Evolutionary conservation across 2,329 filamentous ascomycete species (phyloP).

Genomic region (Leptosphaerulina australis): DNA sequence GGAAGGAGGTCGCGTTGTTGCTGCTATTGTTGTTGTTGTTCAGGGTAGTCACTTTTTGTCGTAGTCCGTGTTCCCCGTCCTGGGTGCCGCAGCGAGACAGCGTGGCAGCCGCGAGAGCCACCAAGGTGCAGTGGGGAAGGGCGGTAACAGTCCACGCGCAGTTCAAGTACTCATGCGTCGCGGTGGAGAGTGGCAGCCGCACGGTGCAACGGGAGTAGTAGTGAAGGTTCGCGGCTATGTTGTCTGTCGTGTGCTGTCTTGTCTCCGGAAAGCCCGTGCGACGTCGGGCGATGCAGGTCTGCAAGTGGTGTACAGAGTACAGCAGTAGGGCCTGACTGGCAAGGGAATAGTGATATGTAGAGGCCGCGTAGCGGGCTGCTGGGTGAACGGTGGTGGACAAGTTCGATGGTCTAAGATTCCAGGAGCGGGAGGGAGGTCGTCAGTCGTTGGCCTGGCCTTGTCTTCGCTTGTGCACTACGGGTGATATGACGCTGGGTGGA

Average conservation of each 20-base stretch:
- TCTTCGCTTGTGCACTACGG: slow-evolving; percentile 12
- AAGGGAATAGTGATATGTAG: slow-evolving; percentile 18
- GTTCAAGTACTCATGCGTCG: slow-evolving; percentile 40
- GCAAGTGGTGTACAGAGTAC: slow-evolving; percentile 15
- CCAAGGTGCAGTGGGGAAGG: slow-evolving; percentile 24
- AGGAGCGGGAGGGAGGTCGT: slow-evolving; percentile 31
- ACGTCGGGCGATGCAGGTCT: slow-evolving; percentile 29
- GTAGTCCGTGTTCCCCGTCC: slow-evolving; percentile 34
- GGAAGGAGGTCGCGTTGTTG: slow-evolving; percentile 22
- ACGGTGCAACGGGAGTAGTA: slow-evolving; percentile 21
- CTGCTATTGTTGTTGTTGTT: slow-evolving; percentile 14
- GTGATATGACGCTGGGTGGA: slow-evolving; percentile 12
- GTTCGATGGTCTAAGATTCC: slow-evolving; percentile 29
- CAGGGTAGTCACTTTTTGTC: slow-evolving; percentile 35
- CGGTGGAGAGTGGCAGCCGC: slow-evolving; percentile 16
- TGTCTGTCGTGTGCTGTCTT: slow-evolving; percentile 44
- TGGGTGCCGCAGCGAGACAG: slow-evolving; percentile 37
- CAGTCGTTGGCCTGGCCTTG: slow-evolving; percentile 32
- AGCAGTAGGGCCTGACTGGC: slow-evolving; percentile 24
- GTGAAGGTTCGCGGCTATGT: slow-evolving; percentile 19
- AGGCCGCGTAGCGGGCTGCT: slow-evolving; percentile 22
- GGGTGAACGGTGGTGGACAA: slow-evolving; percentile 31
- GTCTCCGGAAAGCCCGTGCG: slow-evolving; percentile 40
- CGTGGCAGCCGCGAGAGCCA: slow-evolving; percentile 33
- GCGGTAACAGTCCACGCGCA: slow-evolving; percentile 17